Evolutionary conservation across 805 yeast genomes (phyloP), one percentile per base, ranked within the genome.

Genomic region (Schwanniomyces polymorphus): DNA sequence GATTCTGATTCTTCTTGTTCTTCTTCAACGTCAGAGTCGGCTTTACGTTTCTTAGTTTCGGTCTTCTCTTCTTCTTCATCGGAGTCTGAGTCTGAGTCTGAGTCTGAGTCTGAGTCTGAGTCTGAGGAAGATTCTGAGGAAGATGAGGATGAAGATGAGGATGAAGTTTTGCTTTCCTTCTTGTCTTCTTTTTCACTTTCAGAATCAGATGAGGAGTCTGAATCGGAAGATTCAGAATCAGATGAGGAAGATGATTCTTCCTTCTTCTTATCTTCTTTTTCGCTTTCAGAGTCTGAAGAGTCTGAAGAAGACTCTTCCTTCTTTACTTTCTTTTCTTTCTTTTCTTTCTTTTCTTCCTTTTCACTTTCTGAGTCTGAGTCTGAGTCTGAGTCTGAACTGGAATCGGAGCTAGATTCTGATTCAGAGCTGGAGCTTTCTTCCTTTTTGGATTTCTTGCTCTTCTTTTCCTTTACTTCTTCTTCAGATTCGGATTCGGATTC

Each of bases 11-110:
- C 62, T 52, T 56, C 61, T 53, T 64, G 67, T 47, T 63, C 68
- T 46, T 70, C 75, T 14, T 17, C 21, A 38, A 66, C 68, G 50
- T 70, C 78, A 38, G 57, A 50, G 47, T 74, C 78, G n/a, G 55
- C 56, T 35, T 58, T 59, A 50, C 64, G 59, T 59, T 74, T 75
- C 48, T 68, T 67, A 18, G 78, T 60, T 25, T 39, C 50, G 10
- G 27, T 16, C n/a, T 44, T 27, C 29, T 40, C 47, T 41, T 44
- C 34, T 41, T 48, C 47, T 56, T 65, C 69, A 44, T 55, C 59
- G 44, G 62, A 54, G 38, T 51, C 58, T 6, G 60, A 60, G 64
- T n/a, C n/a, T n/a, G n/a, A n/a, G n/a, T n/a, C n/a, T n/a, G n/a
- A n/a, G n/a, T n/a, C n/a, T n/a, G 58, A 51, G 43, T 52, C 58